Percentiles rank a stretch among this genome's conserved stretches.
Conservation (phyloP, 306 rosid species). For the Rosa persica region DNA sequence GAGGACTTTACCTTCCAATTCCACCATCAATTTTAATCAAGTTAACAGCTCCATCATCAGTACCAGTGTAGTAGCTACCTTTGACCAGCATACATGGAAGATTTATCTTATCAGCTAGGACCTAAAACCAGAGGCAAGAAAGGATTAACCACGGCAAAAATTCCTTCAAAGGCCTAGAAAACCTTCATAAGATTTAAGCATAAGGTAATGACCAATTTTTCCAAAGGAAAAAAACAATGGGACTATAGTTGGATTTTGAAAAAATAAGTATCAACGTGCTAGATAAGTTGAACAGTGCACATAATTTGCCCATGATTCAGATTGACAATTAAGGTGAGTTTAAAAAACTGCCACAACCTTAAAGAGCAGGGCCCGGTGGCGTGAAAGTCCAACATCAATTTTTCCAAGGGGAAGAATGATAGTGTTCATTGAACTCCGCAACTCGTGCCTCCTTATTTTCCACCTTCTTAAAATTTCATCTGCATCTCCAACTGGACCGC, state of each 20-base stretch:
- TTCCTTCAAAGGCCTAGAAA: conserved; percentile 10
- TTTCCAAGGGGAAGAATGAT: conserved; percentile 78
- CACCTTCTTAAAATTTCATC: conserved; percentile 75
- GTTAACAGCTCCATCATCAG: conserved; percentile 97
- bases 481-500: conserved; percentile 89
- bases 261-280: background rate
- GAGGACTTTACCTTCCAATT: conserved; percentile 70
- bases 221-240: background rate
- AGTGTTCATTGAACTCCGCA: conserved; percentile 59
- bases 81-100: conserved; percentile 96
- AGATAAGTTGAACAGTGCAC: conserved; percentile 5
- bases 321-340: conserved; percentile 15
- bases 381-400: conserved; percentile 96
- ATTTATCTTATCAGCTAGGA: conserved; percentile 89
- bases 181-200: conserved; percentile 10
- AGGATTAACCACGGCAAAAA: conserved; percentile 29
- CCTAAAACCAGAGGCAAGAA: conserved; percentile 56
- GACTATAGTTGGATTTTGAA: conserved; percentile 1
- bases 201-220: conserved; percentile 18
- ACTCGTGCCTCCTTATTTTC: conserved; percentile 70
- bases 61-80: conserved; percentile 99
- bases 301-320: conserved; percentile 8
- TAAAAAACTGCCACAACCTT: conserved; percentile 55
- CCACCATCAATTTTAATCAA: conserved; percentile 83
- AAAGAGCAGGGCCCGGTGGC: conserved; percentile 95